phyloP scores from a whole-genome alignment of 352 stramenopile species.

The Phytophthora tentaculata region DNA sequence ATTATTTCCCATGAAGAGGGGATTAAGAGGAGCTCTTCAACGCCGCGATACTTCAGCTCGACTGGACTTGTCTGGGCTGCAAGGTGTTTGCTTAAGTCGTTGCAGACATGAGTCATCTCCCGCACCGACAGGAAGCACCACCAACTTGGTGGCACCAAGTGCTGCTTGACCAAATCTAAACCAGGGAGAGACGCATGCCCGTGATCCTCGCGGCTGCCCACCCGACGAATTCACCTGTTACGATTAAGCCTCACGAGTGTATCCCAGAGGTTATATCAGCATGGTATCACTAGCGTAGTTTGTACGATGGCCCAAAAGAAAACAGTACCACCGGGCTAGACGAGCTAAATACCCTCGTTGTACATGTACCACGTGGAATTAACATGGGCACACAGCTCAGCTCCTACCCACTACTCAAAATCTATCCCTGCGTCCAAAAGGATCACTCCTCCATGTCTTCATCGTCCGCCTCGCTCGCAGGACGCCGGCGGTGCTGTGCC shows the following conservation, averaged over 20 bases:
- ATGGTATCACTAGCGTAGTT: too few species aligned
- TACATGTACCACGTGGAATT: not conserved
- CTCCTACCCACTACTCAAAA: conserved; percentile 12
- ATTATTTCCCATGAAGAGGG: conserved; percentile 8
- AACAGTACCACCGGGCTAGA: too few species aligned
- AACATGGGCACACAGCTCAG: not conserved
- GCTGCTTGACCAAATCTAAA: not conserved
- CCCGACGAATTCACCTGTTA: not conserved
- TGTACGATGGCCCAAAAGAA: too few species aligned
- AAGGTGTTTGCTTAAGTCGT: conserved; percentile 9
- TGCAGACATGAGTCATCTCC: conserved; percentile 16
- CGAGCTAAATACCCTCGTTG: too few species aligned
- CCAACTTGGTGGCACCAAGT: too few species aligned
- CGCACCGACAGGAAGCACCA: conserved; percentile 19
- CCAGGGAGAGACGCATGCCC: not conserved
- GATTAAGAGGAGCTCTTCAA: conserved; percentile 5
- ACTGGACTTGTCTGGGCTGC: conserved; percentile 36
- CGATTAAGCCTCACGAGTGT: conserved; percentile 5
- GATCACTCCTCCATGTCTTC: conserved; percentile 37
- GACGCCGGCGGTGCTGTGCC: conserved; percentile 41
- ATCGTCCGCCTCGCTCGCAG: conserved; percentile 35
- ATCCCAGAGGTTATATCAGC: too few species aligned
- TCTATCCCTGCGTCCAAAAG: not conserved
- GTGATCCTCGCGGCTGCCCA: too few species aligned
- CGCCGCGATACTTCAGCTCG: conserved; percentile 28